Base-by-base conservation (phyloP, 441 rosid genomes). In the Gossypium trilobum region DNA sequence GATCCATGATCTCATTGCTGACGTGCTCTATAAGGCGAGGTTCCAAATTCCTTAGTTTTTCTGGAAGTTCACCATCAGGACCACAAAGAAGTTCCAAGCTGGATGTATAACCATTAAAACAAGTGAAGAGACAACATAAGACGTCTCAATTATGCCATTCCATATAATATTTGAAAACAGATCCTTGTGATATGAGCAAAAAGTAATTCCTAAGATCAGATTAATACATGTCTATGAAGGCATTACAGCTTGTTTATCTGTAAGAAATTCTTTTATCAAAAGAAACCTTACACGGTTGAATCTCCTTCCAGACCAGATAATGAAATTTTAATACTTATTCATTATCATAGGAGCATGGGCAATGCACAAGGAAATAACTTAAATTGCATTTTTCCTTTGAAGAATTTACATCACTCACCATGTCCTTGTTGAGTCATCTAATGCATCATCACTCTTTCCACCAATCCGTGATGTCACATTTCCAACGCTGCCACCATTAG, bases 31-130 rank as follows among this genome's bases (percentile, higher is more conserved):
- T 87, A 75, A 92, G 93, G 74, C 91, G 90, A 77, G 99, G 97
- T 82, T 94, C 99, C 86, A 94, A 79, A 77, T 94, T 92, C 83
- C 94, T 92, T 72, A 94, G 78, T 75, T 90, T 94, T 73, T 94
- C 96, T 8, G 96, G 99, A 79, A 94, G 95, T 83, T 94, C 97
- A 6, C 97, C 97, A 79, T 94, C 97, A 79, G 96, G 93, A 77
- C 99, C 97, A 60, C 97, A 89, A 29, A 94, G 87, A 89, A 89
- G 78, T 83, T 94, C 99, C 91, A 91, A 79, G 80, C 99, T 94
- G 75, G 64, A 71, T 69, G 17, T 62, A 60, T 31, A 58, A 54
- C 13, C 46, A 44, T 56, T 70, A 74, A 57, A 16, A 48, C 42
- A 67, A 67, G 70, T 46, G 57, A 23, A 57, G 8, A 51, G 33